phyloP scores from a whole-genome alignment of 345 rosid genomes.

The Moricandia moricandioides region DNA sequence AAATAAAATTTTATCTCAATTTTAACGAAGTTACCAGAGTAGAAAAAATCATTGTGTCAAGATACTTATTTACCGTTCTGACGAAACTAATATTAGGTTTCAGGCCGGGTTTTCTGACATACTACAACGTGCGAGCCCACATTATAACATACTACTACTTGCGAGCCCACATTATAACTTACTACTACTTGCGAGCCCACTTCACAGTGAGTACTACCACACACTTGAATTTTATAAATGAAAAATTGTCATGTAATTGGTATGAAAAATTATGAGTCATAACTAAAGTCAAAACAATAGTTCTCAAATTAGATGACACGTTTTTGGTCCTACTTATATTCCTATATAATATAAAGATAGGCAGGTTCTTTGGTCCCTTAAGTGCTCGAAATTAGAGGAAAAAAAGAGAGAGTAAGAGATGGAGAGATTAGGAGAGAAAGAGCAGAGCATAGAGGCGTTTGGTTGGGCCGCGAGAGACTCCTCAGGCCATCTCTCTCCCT shows the following conservation, averaged over 20 bases:
- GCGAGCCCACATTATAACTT: not conserved
- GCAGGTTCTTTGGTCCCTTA: not conserved
- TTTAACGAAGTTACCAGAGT: too few species aligned
- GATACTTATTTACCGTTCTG: too few species aligned
- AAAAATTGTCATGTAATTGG: too few species aligned
- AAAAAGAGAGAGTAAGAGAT: slow-evolving; percentile 9
- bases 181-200: not conserved
- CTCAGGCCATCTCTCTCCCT: slow-evolving; percentile 62
- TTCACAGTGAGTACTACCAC: too few species aligned
- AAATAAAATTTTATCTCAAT: too few species aligned
- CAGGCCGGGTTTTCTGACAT: too few species aligned
- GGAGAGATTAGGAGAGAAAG: slow-evolving; percentile 21
- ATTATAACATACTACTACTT: not conserved
- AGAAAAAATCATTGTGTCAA: too few species aligned
- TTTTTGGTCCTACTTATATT: not conserved
- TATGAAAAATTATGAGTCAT: not conserved
- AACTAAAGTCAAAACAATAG: slow-evolving; percentile 6
- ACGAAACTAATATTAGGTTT: too few species aligned
- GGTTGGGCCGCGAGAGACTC: slow-evolving; percentile 69
- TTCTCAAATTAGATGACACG: slow-evolving; percentile 19
- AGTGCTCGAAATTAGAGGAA: slow-evolving; percentile 7
- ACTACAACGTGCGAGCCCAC: too few species aligned
- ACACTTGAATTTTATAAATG: too few species aligned
- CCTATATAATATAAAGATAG: slow-evolving; percentile 1
- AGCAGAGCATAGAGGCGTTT: slow-evolving; percentile 27